phyloP scores from a whole-genome alignment of 257 asterid species.

The Thymus quinquecostatus region DNA sequence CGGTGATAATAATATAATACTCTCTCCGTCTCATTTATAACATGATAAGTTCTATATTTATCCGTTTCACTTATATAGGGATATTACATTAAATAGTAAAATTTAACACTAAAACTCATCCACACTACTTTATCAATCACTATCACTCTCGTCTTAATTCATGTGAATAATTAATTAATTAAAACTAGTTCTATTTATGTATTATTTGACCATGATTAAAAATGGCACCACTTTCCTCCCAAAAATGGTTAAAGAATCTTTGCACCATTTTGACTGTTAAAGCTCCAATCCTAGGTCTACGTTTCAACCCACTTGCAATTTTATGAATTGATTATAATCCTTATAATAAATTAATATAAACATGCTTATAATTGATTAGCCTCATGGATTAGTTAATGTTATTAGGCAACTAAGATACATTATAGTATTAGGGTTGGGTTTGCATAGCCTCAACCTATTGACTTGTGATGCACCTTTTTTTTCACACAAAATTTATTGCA shows the following conservation, averaged over 20 bases:
- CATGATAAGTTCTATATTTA: no score
- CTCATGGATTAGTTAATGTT: background rate
- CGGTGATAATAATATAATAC: constrained; percentile 28
- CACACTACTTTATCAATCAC: no score
- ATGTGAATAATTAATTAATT: no score
- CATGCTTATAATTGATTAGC: background rate
- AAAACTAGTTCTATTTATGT: constrained; percentile 20
- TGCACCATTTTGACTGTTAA: constrained; percentile 29
- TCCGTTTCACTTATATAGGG: no score
- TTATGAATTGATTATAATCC: background rate
- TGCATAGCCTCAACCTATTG: background rate
- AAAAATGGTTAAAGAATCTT: constrained; percentile 42
- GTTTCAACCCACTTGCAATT: constrained; percentile 19
- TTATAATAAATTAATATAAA: background rate
- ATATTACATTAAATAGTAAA: no score
- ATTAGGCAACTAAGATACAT: background rate
- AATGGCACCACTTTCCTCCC: constrained; percentile 31
- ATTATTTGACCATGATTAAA: constrained; percentile 13
- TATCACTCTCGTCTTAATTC: no score
- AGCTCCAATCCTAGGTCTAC: constrained; percentile 24
- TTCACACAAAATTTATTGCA: background rate
- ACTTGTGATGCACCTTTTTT: background rate
- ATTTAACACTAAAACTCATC: no score
- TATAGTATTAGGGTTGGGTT: background rate
- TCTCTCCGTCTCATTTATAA: no score